Base-by-base conservation (phyloP, 495 filamentous ascomycete genomes). In the Penicillium silybi region DNA sequence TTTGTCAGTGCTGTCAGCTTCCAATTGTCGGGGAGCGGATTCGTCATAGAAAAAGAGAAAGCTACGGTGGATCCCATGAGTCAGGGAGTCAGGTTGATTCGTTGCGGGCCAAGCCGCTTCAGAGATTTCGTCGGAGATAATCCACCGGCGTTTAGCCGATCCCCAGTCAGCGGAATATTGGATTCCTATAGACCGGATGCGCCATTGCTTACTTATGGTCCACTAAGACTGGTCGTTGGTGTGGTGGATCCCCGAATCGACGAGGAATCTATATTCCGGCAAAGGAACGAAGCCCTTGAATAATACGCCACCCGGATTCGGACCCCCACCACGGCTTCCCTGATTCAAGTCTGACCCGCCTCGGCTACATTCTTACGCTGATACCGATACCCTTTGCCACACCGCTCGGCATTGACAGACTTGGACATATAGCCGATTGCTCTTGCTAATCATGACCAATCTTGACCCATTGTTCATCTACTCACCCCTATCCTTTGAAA, bases 81-180 rank as follows among this genome's bases (percentile, higher is more conserved):
- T 57, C 53, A 56, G 20, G 44, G 53, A 60, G 23, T 57, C 53
- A 56, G 20, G 44, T 10, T 54, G 52, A 54, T 35, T 58, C 56
- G 46, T 13, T 2, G 46, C 56, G 56, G 56, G 29, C 16, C 42
- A 29, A 43, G 27, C 35, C 51, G 40, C 53, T n/a, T 32, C 41
- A 56, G 46, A 56, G 29, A 52, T 48, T 54, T 54, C 35, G 25
- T 46, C 55, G 55, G 58, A 61, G 43, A 42, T 62, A 55, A 8
- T 32, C 8, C 25, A 9, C 38, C 54, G 51, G 58, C 44, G 43
- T 57, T 57, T 50, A 61, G 44, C 53, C 53, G 53, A 27, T 49
- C 17, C 13, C 29, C 27, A 38, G 49, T 48, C 48, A 48, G 35
- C 56, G 56, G 56, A 58, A 58, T 58, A 46, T 54, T n/a, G 44